Base-by-base conservation (phyloP, 2,329 filamentous ascomycete species). In the Penicillium decumbens region DNA sequence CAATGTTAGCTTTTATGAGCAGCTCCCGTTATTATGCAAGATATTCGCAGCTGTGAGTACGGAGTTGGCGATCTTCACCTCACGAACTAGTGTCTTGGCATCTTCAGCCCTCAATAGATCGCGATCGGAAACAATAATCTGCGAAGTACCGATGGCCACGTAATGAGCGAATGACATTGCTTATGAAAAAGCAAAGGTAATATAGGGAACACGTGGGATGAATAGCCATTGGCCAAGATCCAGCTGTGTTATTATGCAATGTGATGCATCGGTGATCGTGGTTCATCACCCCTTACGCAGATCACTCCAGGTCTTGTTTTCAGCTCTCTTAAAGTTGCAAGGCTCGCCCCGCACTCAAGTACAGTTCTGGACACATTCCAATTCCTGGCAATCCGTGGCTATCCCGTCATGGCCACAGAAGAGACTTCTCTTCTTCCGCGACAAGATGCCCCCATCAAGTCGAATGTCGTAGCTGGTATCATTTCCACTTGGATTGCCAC, bases 401-500 rank as follows among this genome's bases (percentile, higher is more conserved):
- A 40, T 13, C 3, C 20, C n/a, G 38, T 4, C 20, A 40, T 27
- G 38, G 13, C 2, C 20, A 15, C 28, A 2, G 41, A 45, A 24
- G 37, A 35, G 18, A 43, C 35, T 13, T 42, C 41, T 13, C 30
- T 52, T 15, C 27, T 50, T 30, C 24, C 39, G 15, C 30, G 3
- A 43, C 15, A 29, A 24, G 41, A 44, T 30, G 25, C 45, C 1
- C 32, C 40, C 5, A 10, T 53, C 20, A 41, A 35, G 13, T 28
- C 54, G 18, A 33, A 25, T 3, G 30, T 56, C 10, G 41, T 45
- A 12, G 43, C 41, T 7, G 51, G 45, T 15, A 51, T 56, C 29
- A 32, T 54, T 24, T 51, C 50, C 20, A 54, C 54, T 10, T 57
- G 54, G 54, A 42, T 54, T 9, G 54, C 49, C 4, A 54, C 51